These are phyloP conservation scores for Apiospora malaysiana DNA, from an alignment of 2,329 filamentous ascomycete species.

Conservation along the genomic window DNA sequence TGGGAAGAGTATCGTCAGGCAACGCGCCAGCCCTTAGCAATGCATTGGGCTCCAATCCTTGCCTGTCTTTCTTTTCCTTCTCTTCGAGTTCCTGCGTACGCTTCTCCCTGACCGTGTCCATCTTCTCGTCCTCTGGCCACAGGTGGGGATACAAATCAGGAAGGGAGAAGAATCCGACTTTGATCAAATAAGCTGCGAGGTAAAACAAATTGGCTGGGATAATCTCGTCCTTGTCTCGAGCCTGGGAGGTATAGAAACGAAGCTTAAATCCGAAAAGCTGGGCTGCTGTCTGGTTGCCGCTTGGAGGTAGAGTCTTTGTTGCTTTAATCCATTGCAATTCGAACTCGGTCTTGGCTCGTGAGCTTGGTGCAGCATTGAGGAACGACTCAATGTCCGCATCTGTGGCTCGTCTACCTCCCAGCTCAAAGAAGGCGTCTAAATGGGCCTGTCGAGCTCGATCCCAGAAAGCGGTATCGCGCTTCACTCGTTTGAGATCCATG, in stretches of 20 bases:
- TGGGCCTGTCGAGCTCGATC: slow-evolving; percentile 75
- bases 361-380: slow-evolving; percentile 53
- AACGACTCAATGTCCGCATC: slow-evolving; percentile 60
- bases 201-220: slow-evolving; percentile 93
- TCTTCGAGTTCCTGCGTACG: slow-evolving; percentile 79
- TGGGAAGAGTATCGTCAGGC: slow-evolving; percentile 75
- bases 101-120: slow-evolving; percentile 75
- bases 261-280: slow-evolving; percentile 97
- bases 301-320: slow-evolving; percentile 82
- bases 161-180: slow-evolving; percentile 95
- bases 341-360: slow-evolving; percentile 45
- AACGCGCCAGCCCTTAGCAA: slow-evolving; percentile 86
- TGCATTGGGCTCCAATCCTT: slow-evolving; percentile 79
- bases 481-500: slow-evolving; percentile 60
- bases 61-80: slow-evolving; percentile 72
- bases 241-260: slow-evolving; percentile 86
- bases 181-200: slow-evolving; percentile 89
- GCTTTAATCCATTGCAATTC: slow-evolving; percentile 73
- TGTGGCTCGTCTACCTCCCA: slow-evolving; percentile 74
- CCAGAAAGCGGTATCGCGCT: slow-evolving; percentile 83
- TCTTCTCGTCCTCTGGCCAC: slow-evolving; percentile 82
- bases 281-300: slow-evolving; percentile 88
- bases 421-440: slow-evolving; percentile 86
- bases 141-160: slow-evolving; percentile 91
- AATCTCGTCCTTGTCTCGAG: slow-evolving; percentile 75